Conservation (phyloP, 805 yeast species). For the Yarrowia sp. region DNA sequence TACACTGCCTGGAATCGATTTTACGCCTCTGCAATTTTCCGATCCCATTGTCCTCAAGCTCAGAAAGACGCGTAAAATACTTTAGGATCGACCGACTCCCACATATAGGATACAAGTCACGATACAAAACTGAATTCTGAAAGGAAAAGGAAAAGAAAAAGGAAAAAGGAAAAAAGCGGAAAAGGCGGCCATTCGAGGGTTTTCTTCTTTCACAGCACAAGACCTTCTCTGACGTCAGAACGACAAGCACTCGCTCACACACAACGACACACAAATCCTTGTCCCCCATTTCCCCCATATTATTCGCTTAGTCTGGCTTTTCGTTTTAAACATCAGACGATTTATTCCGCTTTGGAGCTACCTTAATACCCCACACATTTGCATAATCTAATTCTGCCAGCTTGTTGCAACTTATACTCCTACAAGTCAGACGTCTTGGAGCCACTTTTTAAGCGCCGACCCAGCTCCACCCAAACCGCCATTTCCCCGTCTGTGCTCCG, state of each 20-base stretch:
- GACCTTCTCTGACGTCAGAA: background rate
- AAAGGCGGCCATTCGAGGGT: too few relatives aligned
- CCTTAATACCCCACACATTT: constrained; percentile 35
- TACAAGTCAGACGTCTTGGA: too few relatives aligned
- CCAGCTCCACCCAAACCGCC: background rate
- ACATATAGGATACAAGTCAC: background rate
- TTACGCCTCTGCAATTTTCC: background rate
- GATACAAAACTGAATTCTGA: background rate
- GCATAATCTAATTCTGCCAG: constrained; percentile 19
- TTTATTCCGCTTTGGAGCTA: constrained; percentile 10
- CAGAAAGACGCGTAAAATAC: constrained; percentile 18
- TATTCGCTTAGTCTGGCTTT: background rate
- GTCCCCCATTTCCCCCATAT: too few relatives aligned
- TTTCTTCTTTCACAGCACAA: background rate
- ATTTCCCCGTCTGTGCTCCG: background rate
- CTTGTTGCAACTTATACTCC: too few relatives aligned
- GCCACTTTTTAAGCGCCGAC: too few relatives aligned
- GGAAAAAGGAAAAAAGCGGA: too few relatives aligned
- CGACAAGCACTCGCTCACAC: too few relatives aligned
- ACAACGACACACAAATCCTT: too few relatives aligned
- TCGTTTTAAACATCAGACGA: constrained; percentile 23
- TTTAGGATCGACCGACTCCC: constrained; percentile 19
- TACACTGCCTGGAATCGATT: too few relatives aligned
- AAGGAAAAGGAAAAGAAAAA: too few relatives aligned
- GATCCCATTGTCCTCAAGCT: constrained; percentile 15